These are phyloP conservation scores for Hypomyces rosellus DNA, from an alignment of 2,329 filamentous ascomycete species.

Conservation along the genomic window DNA sequence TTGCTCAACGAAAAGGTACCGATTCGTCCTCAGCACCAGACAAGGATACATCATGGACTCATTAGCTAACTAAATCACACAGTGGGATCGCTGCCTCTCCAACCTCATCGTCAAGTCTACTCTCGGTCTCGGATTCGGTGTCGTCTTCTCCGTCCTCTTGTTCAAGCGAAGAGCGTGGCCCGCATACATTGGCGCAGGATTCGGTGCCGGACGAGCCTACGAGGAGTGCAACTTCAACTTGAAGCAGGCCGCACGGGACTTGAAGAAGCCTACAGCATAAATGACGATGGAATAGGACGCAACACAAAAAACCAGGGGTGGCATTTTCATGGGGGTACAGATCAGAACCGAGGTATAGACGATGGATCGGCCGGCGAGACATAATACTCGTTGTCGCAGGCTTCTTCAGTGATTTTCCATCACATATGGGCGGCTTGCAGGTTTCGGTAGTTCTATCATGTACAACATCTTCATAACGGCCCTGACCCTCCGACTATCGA, in stretches of 20 bases:
- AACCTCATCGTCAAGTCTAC: conserved; percentile 95
- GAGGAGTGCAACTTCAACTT: conserved; percentile 91
- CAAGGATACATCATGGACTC: conserved; percentile 8
- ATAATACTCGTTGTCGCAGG: conserved; percentile 12
- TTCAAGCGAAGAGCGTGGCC: conserved; percentile 99
- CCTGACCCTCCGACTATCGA: conserved; percentile 4
- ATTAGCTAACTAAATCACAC: conserved; percentile 17
- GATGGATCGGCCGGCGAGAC: conserved; percentile 10
- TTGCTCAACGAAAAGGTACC: conserved; percentile 97
- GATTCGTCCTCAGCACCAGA: conserved; percentile 1
- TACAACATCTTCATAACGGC: conserved; percentile 23
- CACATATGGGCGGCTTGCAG: conserved; percentile 10
- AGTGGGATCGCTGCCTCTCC: conserved; percentile 99
- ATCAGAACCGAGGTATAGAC: conserved; percentile 11
- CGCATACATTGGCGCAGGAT: conserved; percentile 88
- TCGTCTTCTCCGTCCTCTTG: conserved; percentile 95
- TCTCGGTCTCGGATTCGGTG: conserved; percentile 91
- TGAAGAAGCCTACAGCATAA: conserved; percentile 46
- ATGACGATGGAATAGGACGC: background rate
- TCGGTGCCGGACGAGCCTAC: conserved; percentile 93
- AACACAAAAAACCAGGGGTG: background rate
- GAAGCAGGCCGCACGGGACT: conserved; percentile 53
- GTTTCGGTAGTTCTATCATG: conserved; percentile 28
- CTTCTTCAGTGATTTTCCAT: conserved; percentile 3
- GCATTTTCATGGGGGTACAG: conserved; percentile 1